Conservation (phyloP, 768 basidiomycete genomes). For the Rhodocollybia butyracea region DNA sequence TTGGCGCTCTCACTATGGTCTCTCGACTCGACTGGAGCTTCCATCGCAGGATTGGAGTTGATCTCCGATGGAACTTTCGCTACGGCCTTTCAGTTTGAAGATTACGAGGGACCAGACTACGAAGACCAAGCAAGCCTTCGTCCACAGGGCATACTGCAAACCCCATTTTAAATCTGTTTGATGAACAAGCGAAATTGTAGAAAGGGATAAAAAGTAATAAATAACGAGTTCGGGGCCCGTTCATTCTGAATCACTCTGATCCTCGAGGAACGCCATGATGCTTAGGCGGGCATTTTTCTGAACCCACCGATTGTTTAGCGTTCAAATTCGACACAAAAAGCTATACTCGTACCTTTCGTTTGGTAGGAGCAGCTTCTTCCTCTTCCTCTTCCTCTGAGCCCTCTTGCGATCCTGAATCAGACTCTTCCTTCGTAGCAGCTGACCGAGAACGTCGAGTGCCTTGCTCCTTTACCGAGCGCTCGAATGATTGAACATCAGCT, state of each 20-base stretch:
- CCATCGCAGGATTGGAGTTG: slow-evolving; percentile 37
- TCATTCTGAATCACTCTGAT: slow-evolving; percentile 69
- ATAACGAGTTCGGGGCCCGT: no score
- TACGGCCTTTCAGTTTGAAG: slow-evolving; percentile 34
- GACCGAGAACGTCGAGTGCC: slow-evolving; percentile 21
- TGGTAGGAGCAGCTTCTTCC: slow-evolving; percentile 29
- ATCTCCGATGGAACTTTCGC: slow-evolving; percentile 44
- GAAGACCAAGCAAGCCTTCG: slow-evolving; percentile 29
- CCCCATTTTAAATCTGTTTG: neutral
- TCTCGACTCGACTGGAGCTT: slow-evolving; percentile 39
- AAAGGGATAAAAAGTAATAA: neutral
- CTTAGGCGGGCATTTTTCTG: slow-evolving; percentile 49
- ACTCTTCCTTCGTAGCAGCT: slow-evolving; percentile 21
- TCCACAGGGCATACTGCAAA: slow-evolving; percentile 13
- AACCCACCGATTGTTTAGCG: neutral
- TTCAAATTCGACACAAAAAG: neutral
- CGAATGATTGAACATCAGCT: slow-evolving; percentile 80
- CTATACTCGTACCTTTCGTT: slow-evolving; percentile 36
- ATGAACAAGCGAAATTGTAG: neutral
- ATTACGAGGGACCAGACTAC: slow-evolving; percentile 42
- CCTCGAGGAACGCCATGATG: slow-evolving; percentile 69
- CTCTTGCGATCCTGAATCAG: slow-evolving; percentile 25
- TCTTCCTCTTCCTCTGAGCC: slow-evolving; percentile 32
- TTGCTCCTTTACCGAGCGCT: slow-evolving; percentile 35
- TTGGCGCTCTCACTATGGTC: slow-evolving; percentile 49